A percentile compares a stretch with the other conserved stretches of the same genome.
phyloP scores from a whole-genome alignment of 208 protist genomes.

The Leishmania gerbilli region DNA sequence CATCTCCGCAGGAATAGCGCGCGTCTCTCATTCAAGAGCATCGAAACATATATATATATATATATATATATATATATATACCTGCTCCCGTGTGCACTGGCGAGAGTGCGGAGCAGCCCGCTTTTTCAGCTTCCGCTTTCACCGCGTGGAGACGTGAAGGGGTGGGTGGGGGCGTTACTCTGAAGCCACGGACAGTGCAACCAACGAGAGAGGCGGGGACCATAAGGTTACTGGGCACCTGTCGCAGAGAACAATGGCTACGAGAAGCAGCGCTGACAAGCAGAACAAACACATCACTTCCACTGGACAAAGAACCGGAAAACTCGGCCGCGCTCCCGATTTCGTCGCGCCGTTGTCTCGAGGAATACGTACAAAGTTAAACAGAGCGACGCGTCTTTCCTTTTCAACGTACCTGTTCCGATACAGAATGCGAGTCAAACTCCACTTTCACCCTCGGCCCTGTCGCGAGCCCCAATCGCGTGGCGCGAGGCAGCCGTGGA shows the following conservation, averaged over 20 bases:
- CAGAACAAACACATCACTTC: background rate
- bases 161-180: background rate
- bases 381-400: background rate
- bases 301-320: constrained; percentile 10
- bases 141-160: background rate
- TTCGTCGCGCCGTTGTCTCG: background rate
- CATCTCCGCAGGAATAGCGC: constrained; percentile 1
- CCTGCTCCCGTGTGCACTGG: background rate
- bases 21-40: background rate
- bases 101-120: background rate
- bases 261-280: constrained; percentile 16
- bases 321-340: background rate
- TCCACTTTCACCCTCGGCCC: background rate
- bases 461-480: background rate
- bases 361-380: background rate
- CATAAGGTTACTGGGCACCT: background rate
- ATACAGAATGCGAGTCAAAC: background rate
- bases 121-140: background rate
- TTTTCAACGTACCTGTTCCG: background rate
- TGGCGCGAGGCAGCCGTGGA: background rate
- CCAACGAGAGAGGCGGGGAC: background rate
- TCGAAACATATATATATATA: background rate
- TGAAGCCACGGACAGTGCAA: background rate
- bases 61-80: background rate
- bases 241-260: constrained; percentile 3